Conservation (phyloP, 345 rosid genomes). For the Arabidopsis suecica region DNA sequence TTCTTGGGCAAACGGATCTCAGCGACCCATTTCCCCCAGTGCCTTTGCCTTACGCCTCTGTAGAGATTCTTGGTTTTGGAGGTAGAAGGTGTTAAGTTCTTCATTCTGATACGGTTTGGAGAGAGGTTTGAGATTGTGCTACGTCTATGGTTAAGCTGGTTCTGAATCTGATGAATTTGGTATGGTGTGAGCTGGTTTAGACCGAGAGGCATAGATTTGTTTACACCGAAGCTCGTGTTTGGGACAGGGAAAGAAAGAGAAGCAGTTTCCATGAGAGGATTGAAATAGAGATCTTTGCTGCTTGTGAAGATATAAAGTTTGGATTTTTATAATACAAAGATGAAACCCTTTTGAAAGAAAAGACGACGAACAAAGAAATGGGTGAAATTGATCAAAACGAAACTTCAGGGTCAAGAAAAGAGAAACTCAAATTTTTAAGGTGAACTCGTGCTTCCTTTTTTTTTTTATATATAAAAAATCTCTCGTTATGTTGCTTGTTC, state of each 20-base stretch:
- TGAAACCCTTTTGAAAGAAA: neutral
- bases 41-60: slow-evolving; percentile 85
- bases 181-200: slow-evolving; percentile 61
- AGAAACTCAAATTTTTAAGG: neutral
- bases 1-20: slow-evolving; percentile 88
- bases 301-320: slow-evolving; percentile 42
- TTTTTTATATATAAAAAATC: slow-evolving; percentile 5
- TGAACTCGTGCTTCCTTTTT: slow-evolving; percentile 13
- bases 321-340: slow-evolving; percentile 18
- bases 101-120: slow-evolving; percentile 62
- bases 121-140: slow-evolving; percentile 39
- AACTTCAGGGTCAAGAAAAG: neutral
- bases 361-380: neutral
- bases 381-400: neutral
- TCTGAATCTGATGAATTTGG: slow-evolving; percentile 74
- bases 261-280: slow-evolving; percentile 39
- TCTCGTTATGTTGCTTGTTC: slow-evolving; percentile 38
- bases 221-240: slow-evolving; percentile 32
- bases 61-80: slow-evolving; percentile 58
- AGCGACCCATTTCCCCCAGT: slow-evolving; percentile 93
- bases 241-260: slow-evolving; percentile 15
- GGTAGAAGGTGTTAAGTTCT: slow-evolving; percentile 32
- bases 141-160: slow-evolving; percentile 50
- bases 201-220: slow-evolving; percentile 51
- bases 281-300: slow-evolving; percentile 43